Evolutionary conservation across 129 eudicot species (phyloP), one percentile per base, ranked within the genome.

Genomic region (Escallonia herrerae): DNA sequence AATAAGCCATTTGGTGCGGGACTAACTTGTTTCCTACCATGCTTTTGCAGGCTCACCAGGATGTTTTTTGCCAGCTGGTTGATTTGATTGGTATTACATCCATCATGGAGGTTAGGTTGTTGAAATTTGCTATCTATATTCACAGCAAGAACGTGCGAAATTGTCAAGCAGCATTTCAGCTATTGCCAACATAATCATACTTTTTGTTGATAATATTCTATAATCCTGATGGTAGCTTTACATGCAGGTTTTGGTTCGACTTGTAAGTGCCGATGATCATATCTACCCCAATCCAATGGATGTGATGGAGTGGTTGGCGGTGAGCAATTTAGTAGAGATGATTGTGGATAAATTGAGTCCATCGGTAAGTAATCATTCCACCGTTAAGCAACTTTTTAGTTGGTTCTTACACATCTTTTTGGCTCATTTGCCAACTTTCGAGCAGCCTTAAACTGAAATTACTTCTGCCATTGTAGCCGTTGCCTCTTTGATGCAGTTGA

Each of bases 71-170:
- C 48, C 85, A 84, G 70, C 79, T 90, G 68, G 96, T 88, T 69
- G 96, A 93, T 82, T 86, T 93, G 76, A 93, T 93, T 60, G 99
- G 96, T 74, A 78, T 90, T 77, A 87, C 97, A 54, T 90, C 97
- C 47, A 87, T 90, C 69, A 90, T 90, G 97, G 97, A 93, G 97
- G 97, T 87, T 69, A 67, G 73, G 49, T 54, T 54, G 7, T 9
- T 14, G 41, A 33, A 48, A 7, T 13, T 5, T 66, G 46, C 15
- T 40, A 45, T 65, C 8, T 15, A 69, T 42, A 10, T 10, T 64
- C 8, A n/a, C 7, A 43, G 44, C 56, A 68, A 22, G 33, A 1
- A 22, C 33, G 33, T 22, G 33, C 33, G 33, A 22, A 22, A 22
- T 22, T 22, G 33, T 22, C 33, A 22, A 22, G 1, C 33, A 0